Conservation (phyloP, 306 rosid genomes). For the Lathyrus aphaca region DNA sequence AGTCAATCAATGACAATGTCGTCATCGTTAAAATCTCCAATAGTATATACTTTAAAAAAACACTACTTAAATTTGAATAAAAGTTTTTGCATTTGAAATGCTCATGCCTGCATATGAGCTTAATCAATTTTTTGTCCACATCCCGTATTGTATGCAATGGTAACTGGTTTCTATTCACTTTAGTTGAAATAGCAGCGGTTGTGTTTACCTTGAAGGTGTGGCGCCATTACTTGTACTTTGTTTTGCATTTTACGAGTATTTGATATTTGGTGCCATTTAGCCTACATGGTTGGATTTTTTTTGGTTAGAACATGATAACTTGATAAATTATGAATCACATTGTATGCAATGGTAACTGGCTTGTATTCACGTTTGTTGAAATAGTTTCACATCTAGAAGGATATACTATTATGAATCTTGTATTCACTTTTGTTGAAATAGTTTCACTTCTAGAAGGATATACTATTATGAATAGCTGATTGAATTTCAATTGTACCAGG, state of each 20-base stretch:
- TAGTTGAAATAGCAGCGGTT: constrained; percentile 13
- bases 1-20: constrained; percentile 22
- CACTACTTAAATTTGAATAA: constrained; percentile 13
- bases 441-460: constrained; percentile 37
- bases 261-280: too few relatives aligned
- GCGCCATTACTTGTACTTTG: too few relatives aligned
- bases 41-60: background rate
- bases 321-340: too few relatives aligned
- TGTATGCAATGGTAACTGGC: too few relatives aligned
- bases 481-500: constrained; percentile 56
- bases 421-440: constrained; percentile 24
- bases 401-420: too few relatives aligned
- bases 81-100: constrained; percentile 14
- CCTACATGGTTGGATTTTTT: too few relatives aligned
- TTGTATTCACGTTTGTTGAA: too few relatives aligned
- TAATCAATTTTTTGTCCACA: background rate
- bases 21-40: background rate
- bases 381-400: too few relatives aligned
- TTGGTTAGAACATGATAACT: too few relatives aligned
- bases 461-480: constrained; percentile 16
- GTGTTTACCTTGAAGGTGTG: too few relatives aligned
- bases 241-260: too few relatives aligned
- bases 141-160: constrained; percentile 5
- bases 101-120: background rate
- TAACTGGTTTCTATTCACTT: constrained; percentile 26